These are phyloP conservation scores for Paramecium octaurelia DNA, from an alignment of 73 alveolate species.

Conservation along the genomic window DNA sequence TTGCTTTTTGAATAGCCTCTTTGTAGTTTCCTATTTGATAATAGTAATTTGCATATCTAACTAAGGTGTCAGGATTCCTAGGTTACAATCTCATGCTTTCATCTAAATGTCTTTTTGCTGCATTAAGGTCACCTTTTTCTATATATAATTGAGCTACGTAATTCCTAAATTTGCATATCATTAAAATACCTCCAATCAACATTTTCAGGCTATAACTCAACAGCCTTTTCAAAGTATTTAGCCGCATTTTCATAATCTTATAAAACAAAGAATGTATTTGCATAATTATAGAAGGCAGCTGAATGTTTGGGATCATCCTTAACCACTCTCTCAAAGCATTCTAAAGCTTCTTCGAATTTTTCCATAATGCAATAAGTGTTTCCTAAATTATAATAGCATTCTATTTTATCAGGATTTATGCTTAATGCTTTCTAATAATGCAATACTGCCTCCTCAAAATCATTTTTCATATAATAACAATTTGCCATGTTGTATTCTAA, in stretches of 20 bases:
- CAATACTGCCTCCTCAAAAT: conserved; percentile 76
- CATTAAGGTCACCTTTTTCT: conserved; percentile 71
- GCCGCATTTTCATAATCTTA: conserved; percentile 77
- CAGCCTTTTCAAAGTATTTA: conserved; percentile 70
- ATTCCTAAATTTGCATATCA: conserved; percentile 63
- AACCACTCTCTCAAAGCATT: conserved; percentile 71
- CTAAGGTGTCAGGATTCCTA: conserved; percentile 14
- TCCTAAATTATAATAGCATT: conserved; percentile 85
- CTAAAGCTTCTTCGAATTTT: conserved; percentile 75
- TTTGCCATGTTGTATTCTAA: conserved; percentile 88
- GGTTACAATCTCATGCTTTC: conserved; percentile 54
- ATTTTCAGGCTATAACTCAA: conserved; percentile 78
- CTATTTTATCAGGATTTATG: conserved; percentile 83
- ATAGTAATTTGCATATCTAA: neutral
- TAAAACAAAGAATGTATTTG: conserved; percentile 79
- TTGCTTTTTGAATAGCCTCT: conserved; percentile 25
- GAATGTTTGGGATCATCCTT: conserved; percentile 78
- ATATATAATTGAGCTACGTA: conserved; percentile 82
- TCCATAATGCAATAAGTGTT: conserved; percentile 74
- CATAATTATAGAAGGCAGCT: conserved; percentile 86
- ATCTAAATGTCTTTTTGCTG: conserved; percentile 78
- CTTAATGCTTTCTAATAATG: conserved; percentile 81
- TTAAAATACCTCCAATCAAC: conserved; percentile 83
- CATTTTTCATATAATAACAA: conserved; percentile 81
- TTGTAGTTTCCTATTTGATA: conserved; percentile 40